These are phyloP conservation scores for Hevea brasiliensis DNA, from an alignment of 345 rosid species.

Conservation along the genomic window DNA sequence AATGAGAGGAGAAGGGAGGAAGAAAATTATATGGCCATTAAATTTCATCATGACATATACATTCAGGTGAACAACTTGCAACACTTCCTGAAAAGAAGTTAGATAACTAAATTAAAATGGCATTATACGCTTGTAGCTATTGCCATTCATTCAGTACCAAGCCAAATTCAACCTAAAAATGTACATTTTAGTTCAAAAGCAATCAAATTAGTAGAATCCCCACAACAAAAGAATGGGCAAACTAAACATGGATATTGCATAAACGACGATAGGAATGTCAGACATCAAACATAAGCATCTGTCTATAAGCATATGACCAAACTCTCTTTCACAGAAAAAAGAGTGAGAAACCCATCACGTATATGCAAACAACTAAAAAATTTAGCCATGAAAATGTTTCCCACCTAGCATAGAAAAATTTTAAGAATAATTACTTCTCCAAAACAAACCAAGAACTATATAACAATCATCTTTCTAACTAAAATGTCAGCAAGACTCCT, in stretches of 20 bases:
- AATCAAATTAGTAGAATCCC: background rate
- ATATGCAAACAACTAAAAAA: background rate
- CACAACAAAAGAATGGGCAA: too few species aligned
- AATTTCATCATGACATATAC: background rate
- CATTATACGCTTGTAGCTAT: background rate
- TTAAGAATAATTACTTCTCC: background rate
- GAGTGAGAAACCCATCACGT: too few species aligned
- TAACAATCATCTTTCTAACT: slow-evolving; percentile 61
- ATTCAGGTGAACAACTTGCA: background rate
- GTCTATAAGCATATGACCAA: too few species aligned
- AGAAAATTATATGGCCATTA: background rate
- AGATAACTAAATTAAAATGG: background rate
- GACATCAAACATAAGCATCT: too few species aligned
- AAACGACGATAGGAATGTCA: too few species aligned
- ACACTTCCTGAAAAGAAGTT: background rate
- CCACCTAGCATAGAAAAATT: too few species aligned
- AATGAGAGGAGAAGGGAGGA: background rate
- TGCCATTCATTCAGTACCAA: slow-evolving; percentile 6
- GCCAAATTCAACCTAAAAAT: slow-evolving; percentile 1
- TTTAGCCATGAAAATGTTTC: too few species aligned
- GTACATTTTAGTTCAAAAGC: background rate
- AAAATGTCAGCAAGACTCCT: slow-evolving; percentile 46
- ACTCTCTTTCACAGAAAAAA: too few species aligned
- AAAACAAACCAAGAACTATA: slow-evolving; percentile 45
- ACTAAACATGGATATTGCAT: too few species aligned